These are phyloP conservation scores for Corniculantispora saksenae DNA, from an alignment of 2,329 filamentous ascomycete species.

Conservation along the genomic window DNA sequence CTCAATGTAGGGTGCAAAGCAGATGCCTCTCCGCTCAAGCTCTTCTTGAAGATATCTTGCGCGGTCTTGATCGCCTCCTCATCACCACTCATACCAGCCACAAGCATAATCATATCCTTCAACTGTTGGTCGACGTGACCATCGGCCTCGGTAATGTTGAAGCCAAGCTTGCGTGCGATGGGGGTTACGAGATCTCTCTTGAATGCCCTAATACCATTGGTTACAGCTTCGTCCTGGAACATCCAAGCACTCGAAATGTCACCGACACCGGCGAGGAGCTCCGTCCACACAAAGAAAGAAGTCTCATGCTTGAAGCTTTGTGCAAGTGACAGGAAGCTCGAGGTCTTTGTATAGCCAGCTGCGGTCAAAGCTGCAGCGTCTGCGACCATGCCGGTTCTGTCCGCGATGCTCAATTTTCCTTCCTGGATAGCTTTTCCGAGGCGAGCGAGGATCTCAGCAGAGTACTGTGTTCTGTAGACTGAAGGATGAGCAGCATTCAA, in stretches of 20 bases:
- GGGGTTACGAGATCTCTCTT: conserved; percentile 73
- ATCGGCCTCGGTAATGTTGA: conserved; percentile 81
- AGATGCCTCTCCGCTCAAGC: conserved; percentile 72
- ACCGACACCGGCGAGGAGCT: conserved; percentile 77
- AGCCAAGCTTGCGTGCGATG: conserved; percentile 84
- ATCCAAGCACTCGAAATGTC: conserved; percentile 82
- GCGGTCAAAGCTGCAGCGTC: conserved; percentile 87
- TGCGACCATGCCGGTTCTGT: conserved; percentile 90
- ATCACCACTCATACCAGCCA: conserved; percentile 79
- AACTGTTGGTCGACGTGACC: conserved; percentile 92
- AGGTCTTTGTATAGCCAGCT: conserved; percentile 92
- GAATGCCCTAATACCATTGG: conserved; percentile 79
- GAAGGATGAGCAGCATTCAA: conserved; percentile 92
- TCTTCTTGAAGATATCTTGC: conserved; percentile 87
- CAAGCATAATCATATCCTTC: conserved; percentile 86
- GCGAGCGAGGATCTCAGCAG: conserved; percentile 79
- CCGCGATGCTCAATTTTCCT: conserved; percentile 75
- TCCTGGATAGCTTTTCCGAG: conserved; percentile 80
- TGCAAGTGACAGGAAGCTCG: conserved; percentile 81
- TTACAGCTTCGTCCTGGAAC: conserved; percentile 68
- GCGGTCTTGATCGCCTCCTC: conserved; percentile 75
- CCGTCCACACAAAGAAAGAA: conserved; percentile 93
- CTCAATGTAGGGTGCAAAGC: conserved; percentile 93
- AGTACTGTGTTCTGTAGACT: conserved; percentile 88
- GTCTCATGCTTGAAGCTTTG: conserved; percentile 81